Evolutionary conservation across 2,329 filamentous ascomycete species (phyloP), one percentile per base, ranked within the genome.

Genomic region (Pestalotiopsis sp.): DNA sequence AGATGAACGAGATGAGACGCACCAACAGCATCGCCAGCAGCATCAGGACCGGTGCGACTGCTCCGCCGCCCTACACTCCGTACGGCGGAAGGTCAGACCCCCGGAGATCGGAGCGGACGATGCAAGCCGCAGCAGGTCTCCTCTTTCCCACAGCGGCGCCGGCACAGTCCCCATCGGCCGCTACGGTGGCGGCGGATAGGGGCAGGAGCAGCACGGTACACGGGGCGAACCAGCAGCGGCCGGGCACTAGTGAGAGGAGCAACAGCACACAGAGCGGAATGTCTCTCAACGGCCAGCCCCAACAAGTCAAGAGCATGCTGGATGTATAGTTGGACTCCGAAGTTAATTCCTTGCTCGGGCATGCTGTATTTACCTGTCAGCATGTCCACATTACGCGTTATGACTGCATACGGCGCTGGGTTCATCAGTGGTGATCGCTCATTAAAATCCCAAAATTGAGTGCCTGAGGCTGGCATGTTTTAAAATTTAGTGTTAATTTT

Each of bases 271-370:
- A 77, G 60, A 86, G 86, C 45, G 79, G 78, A n/a, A 77, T 81
- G 60, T 88, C 86, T 4, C 77, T 84, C 13, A 80, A 76, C 6
- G 80, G 76, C n/a, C 83, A 82, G 66, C 85, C 86, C n/a, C 85
- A 88, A 74, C 83, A 87, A 73, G 78, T 89, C 5, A 82, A 80
- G 73, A 89, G 87, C 74, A 90, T 90, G 87, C 72, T 90, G 72
- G 87, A 90, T 73, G 74, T 89, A 14, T 89, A 77, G 12, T 3
- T 27, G 23, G 11, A 13, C 3, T 23, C n/a, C 7, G 45, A n/a
- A 5, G 57, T 13, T 31, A 12, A 12, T 27, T 14, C 25, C 23
- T 17, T 27, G 27, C 57, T 23, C 3, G 23, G 11, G 14, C 23
- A 27, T 59, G 27, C 9, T 52, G 45, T 52, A 14, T 49, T n/a